Conservation (phyloP, 768 basidiomycete genomes). For the Xerocomus spinulosus region DNA sequence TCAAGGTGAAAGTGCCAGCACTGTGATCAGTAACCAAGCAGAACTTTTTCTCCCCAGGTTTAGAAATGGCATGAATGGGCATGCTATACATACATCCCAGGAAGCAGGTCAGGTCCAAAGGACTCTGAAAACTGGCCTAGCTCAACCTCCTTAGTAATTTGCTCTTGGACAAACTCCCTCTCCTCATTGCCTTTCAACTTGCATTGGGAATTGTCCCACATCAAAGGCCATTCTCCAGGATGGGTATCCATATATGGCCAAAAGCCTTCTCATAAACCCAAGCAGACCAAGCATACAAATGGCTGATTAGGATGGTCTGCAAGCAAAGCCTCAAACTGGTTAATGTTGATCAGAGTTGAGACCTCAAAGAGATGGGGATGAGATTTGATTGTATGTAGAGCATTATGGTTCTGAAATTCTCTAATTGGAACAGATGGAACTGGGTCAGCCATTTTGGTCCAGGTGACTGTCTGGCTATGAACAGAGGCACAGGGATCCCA, state of each 20-base stretch:
- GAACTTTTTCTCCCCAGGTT: slow-evolving; percentile 36
- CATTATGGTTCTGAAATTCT: not conserved
- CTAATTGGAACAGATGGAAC: not conserved
- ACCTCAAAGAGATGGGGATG: slow-evolving; percentile 35
- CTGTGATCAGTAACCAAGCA: slow-evolving; percentile 39
- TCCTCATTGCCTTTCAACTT: not conserved
- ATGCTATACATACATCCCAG: slow-evolving; percentile 42
- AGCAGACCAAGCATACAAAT: slow-evolving; percentile 33
- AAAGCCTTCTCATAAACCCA: slow-evolving; percentile 35
- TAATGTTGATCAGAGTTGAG: slow-evolving; percentile 34
- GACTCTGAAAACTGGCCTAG: not conserved
- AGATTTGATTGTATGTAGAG: not conserved
- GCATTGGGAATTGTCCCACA: not conserved
- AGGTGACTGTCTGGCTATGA: not conserved
- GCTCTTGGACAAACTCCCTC: not conserved
- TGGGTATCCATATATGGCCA: slow-evolving; percentile 39
- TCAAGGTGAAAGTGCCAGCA: slow-evolving; percentile 31
- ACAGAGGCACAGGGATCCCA: not conserved
- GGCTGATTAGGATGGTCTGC: slow-evolving; percentile 34
- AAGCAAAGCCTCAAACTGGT: slow-evolving; percentile 27
- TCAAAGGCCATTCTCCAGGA: not conserved
- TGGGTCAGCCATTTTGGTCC: not conserved
- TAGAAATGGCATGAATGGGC: slow-evolving; percentile 39
- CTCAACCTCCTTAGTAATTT: not conserved
- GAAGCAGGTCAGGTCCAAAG: slow-evolving; percentile 26